Evolutionary conservation across 768 basidiomycete genomes (phyloP).

Genomic region (Coprinellus aureogranulatus): DNA sequence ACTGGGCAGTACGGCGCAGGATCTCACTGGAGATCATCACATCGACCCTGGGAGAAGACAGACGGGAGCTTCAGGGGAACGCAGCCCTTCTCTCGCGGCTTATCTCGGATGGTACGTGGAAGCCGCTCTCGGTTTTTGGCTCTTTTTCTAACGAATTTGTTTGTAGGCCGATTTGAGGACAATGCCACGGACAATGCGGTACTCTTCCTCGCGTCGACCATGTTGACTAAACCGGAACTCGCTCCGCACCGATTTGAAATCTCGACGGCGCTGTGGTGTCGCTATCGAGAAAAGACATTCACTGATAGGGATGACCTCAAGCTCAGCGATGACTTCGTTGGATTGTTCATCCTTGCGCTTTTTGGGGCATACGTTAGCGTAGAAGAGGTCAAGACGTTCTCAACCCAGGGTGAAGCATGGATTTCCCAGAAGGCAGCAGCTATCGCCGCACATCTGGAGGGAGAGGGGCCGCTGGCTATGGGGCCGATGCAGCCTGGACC

Average conservation of each 20-base stretch:
- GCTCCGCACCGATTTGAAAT: not conserved
- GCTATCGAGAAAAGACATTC: not conserved
- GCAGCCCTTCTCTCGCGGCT: not conserved
- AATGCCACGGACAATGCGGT: not conserved
- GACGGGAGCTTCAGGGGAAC: not conserved
- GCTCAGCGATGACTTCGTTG: not conserved
- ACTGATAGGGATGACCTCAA: not conserved
- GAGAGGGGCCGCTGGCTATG: no score
- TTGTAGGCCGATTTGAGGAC: not conserved
- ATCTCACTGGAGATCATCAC: not conserved
- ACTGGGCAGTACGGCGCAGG: not conserved
- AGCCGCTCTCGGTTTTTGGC: no score
- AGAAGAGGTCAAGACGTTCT: not conserved
- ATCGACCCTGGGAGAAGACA: not conserved
- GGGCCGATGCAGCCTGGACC: no score
- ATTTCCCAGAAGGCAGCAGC: not conserved
- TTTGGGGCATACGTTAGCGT: not conserved
- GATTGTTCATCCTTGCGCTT: not conserved
- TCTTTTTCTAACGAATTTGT: no score
- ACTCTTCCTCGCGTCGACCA: not conserved
- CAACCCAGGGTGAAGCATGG: not conserved
- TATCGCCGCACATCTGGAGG: no score
- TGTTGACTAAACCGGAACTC: not conserved
- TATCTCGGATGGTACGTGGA: slow-evolving; percentile 2
- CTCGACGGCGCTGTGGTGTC: not conserved